These are phyloP conservation scores for Somion occarium DNA, from an alignment of 1,284 basidiomycete genomes.

Conservation along the genomic window DNA sequence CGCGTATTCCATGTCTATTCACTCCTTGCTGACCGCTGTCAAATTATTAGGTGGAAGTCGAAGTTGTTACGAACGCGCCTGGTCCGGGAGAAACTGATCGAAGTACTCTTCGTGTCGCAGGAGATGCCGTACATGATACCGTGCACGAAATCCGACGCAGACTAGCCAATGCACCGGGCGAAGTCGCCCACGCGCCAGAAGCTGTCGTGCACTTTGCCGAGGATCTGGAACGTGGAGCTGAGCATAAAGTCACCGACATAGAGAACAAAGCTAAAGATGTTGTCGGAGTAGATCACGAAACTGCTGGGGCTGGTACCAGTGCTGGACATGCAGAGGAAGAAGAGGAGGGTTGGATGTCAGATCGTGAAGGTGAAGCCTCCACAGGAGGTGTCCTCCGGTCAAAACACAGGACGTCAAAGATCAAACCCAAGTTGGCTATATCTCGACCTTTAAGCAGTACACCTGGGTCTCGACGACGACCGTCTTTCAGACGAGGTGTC, in stretches of 20 bases:
- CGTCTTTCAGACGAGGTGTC: conserved; percentile 23
- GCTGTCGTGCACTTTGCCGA: conserved; percentile 25
- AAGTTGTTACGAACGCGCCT: conserved; percentile 48
- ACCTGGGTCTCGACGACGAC: conserved; percentile 14
- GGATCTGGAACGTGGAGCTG: conserved; percentile 14
- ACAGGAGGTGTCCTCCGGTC: conserved; percentile 8
- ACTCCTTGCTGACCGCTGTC: conserved; percentile 7
- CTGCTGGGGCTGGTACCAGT: background rate
- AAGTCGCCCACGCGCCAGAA: conserved; percentile 29
- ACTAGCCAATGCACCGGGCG: conserved; percentile 26
- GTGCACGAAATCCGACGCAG: conserved; percentile 26
- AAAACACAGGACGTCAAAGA: conserved; percentile 1
- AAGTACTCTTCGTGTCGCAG: conserved; percentile 21
- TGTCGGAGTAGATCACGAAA: background rate
- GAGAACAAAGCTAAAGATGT: conserved; percentile 21
- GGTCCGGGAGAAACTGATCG: conserved; percentile 25
- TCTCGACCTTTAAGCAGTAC: conserved; percentile 16
- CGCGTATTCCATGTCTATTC: conserved; percentile 8
- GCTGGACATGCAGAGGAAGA: conserved; percentile 24
- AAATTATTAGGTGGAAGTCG: conserved; percentile 49
- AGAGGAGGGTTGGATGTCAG: conserved; percentile 46
- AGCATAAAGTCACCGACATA: conserved; percentile 16
- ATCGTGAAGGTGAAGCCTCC: conserved; percentile 20
- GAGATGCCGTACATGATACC: conserved; percentile 20
- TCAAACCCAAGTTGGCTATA: conserved; percentile 15